Conservation (phyloP, 352 stramenopile genomes). For the Thraustotheca clavata region DNA sequence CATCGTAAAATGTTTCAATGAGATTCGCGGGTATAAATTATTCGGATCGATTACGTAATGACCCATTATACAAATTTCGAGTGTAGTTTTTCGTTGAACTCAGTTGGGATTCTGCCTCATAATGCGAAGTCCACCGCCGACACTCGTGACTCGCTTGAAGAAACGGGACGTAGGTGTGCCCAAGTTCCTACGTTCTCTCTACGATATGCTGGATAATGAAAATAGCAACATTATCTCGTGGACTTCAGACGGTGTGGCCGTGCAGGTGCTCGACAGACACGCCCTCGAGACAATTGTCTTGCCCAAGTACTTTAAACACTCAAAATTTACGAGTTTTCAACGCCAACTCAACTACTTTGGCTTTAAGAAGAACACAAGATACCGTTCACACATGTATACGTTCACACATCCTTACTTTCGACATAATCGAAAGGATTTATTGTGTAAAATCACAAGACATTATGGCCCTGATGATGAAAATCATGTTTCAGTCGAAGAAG, state of each 20-base stretch:
- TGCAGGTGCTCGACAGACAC: slow-evolving; percentile 57
- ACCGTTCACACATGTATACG: slow-evolving; percentile 63
- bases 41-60: too few relatives aligned
- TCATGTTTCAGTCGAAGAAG: slow-evolving; percentile 1
- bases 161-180: slow-evolving; percentile 35
- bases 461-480: slow-evolving; percentile 21
- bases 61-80: too few relatives aligned
- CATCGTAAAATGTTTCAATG: too few relatives aligned
- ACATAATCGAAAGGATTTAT: slow-evolving; percentile 19
- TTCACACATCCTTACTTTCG: slow-evolving; percentile 63
- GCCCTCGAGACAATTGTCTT: slow-evolving; percentile 63
- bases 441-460: slow-evolving; percentile 18
- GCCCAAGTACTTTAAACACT: slow-evolving; percentile 92
- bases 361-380: slow-evolving; percentile 84
- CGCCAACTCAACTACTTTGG: slow-evolving; percentile 92
- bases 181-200: slow-evolving; percentile 70
- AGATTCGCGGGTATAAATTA: too few relatives aligned
- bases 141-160: slow-evolving; percentile 13
- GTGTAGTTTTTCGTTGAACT: too few relatives aligned
- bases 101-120: too few relatives aligned
- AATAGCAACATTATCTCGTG: slow-evolving; percentile 63
- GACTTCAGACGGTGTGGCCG: slow-evolving; percentile 52
- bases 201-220: slow-evolving; percentile 66
- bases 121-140: neutral
- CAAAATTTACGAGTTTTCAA: slow-evolving; percentile 89